Evolutionary conservation across 2,329 filamentous ascomycete genomes (phyloP).

Genomic region (Venturia asperata): DNA sequence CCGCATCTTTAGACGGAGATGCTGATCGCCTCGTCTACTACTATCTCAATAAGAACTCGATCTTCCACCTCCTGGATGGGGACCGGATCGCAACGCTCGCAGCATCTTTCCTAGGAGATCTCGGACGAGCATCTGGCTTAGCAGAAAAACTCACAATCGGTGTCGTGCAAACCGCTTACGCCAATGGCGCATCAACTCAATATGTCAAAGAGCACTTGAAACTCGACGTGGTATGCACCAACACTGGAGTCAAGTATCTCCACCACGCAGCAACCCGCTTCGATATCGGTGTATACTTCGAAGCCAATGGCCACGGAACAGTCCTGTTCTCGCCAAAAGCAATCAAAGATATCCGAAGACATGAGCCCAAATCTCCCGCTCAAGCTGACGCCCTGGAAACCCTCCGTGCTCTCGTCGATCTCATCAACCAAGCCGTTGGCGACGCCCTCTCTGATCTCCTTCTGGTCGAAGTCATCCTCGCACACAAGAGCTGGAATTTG

Average conservation of each 20-base stretch:
- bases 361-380: slow-evolving; percentile 80
- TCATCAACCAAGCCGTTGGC: slow-evolving; percentile 97
- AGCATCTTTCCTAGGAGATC: slow-evolving; percentile 86
- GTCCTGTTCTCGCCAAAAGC: slow-evolving; percentile 88
- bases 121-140: slow-evolving; percentile 72
- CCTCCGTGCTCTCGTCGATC: slow-evolving; percentile 71
- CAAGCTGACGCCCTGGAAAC: slow-evolving; percentile 85
- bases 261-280: slow-evolving; percentile 95
- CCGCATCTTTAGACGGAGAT: slow-evolving; percentile 89
- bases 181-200: slow-evolving; percentile 88
- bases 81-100: slow-evolving; percentile 94
- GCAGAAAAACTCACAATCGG: slow-evolving; percentile 78
- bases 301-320: slow-evolving; percentile 96
- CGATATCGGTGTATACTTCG: slow-evolving; percentile 95
- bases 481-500: slow-evolving; percentile 86
- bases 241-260: slow-evolving; percentile 93
- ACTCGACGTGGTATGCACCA: slow-evolving; percentile 85
- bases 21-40: slow-evolving; percentile 95
- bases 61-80: slow-evolving; percentile 89
- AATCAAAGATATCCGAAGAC: slow-evolving; percentile 62
- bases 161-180: slow-evolving; percentile 95
- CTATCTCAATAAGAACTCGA: slow-evolving; percentile 72
- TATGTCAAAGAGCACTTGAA: slow-evolving; percentile 84
- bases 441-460: slow-evolving; percentile 95
- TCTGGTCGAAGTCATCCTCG: slow-evolving; percentile 89